Conservation (phyloP, 305 asterid species). For the Ajuga reptans region DNA sequence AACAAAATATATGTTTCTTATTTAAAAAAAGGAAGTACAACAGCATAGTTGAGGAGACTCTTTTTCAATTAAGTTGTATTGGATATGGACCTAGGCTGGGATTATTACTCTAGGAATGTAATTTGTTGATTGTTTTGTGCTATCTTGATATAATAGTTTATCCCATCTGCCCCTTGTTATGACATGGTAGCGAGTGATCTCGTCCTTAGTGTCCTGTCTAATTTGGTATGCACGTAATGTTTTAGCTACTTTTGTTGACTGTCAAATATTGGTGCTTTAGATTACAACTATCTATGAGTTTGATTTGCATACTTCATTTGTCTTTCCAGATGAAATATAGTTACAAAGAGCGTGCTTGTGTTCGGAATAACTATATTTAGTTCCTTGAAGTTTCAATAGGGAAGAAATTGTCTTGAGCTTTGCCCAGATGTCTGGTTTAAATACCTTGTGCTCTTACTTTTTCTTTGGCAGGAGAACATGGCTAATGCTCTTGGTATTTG, state of each 20-base stretch:
- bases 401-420: slow-evolving; percentile 3
- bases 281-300: not conserved
- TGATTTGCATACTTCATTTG: not conserved
- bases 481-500: slow-evolving; percentile 91
- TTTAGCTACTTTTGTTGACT: slow-evolving; percentile 1
- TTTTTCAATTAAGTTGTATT: not conserved
- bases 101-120: not conserved
- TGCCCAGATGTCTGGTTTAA: slow-evolving; percentile 11
- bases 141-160: not conserved
- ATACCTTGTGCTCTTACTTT: slow-evolving; percentile 23
- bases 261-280: not conserved
- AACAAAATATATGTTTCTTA: too few species aligned
- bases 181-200: slow-evolving; percentile 1
- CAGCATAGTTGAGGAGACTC: not conserved
- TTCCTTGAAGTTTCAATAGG: slow-evolving; percentile 10
- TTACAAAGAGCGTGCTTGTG: not conserved
- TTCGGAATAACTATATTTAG: not conserved
- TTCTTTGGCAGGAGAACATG: slow-evolving; percentile 64
- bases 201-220: not conserved
- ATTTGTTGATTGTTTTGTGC: not conserved
- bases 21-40: too few species aligned
- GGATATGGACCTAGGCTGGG: not conserved
- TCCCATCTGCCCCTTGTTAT: slow-evolving; percentile 2
- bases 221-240: not conserved
- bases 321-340: not conserved